These are phyloP conservation scores for Phoma sp. DNA, from an alignment of 2,329 filamentous ascomycete genomes.

Conservation along the genomic window DNA sequence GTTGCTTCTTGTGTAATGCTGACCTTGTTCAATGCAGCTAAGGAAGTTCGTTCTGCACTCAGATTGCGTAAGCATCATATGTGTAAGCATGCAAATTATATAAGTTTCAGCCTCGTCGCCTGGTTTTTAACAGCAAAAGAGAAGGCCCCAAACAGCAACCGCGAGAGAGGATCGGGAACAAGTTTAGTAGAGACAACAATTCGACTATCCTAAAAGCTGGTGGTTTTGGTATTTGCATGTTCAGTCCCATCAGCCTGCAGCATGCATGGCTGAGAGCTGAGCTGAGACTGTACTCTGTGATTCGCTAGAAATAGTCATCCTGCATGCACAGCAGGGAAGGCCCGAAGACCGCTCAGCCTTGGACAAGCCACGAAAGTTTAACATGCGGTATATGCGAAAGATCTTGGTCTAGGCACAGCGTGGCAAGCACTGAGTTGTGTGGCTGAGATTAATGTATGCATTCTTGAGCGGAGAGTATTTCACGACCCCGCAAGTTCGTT, in stretches of 20 bases:
- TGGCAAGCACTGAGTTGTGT: neutral
- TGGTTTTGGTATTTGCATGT: neutral
- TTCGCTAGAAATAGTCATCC: slow-evolving; percentile 19
- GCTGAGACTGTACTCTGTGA: slow-evolving; percentile 22
- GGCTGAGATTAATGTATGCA: neutral
- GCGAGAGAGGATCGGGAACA: neutral
- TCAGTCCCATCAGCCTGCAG: slow-evolving; percentile 18
- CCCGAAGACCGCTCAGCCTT: slow-evolving; percentile 19
- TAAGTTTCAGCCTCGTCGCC: neutral
- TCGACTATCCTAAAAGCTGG: neutral
- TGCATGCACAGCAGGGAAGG: slow-evolving; percentile 19
- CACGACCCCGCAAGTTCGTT: slow-evolving; percentile 1
- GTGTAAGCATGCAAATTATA: neutral
- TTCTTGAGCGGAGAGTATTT: neutral
- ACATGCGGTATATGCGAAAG: slow-evolving; percentile 7
- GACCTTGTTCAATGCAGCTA: neutral
- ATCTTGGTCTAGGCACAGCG: slow-evolving; percentile 7
- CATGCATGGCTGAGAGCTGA: slow-evolving; percentile 24
- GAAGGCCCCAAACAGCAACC: too few relatives aligned
- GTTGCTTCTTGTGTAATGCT: slow-evolving; percentile 4
- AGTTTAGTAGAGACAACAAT: neutral
- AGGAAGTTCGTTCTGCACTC: slow-evolving; percentile 1
- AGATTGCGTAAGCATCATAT: slow-evolving; percentile 1
- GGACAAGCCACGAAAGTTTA: slow-evolving; percentile 4
- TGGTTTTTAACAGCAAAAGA: neutral